A percentile compares a stretch with the other conserved stretches of the same genome.
These are phyloP conservation scores for Papiliotrema nemorosa DNA, from an alignment of 1,284 basidiomycete species.

Conservation along the genomic window DNA sequence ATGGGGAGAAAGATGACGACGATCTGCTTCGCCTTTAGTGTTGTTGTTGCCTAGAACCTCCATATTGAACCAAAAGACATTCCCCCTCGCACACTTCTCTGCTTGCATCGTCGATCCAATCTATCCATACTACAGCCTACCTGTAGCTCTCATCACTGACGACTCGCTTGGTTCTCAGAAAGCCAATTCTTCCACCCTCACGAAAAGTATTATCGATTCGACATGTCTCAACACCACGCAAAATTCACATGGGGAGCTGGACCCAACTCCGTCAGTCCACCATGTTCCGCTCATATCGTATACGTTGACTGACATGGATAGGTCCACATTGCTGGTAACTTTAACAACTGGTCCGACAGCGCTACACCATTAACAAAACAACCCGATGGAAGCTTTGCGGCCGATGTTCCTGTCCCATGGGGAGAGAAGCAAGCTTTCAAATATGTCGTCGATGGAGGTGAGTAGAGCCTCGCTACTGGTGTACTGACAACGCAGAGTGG, in stretches of 20 bases:
- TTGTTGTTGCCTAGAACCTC: no score
- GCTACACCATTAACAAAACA: slow-evolving; percentile 40
- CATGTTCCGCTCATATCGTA: background rate
- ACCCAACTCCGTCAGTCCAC: slow-evolving; percentile 35
- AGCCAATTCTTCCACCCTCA: background rate
- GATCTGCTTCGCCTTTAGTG: no score
- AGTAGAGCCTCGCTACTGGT: slow-evolving; percentile 2
- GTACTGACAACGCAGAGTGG: slow-evolving; percentile 33
- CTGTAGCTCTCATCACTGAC: no score
- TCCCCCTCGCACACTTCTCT: no score
- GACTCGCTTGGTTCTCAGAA: background rate
- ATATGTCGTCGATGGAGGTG: slow-evolving; percentile 49
- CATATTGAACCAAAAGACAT: no score
- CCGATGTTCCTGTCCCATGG: slow-evolving; percentile 36
- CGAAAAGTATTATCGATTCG: no score
- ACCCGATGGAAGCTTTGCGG: slow-evolving; percentile 38
- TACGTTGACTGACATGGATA: slow-evolving; percentile 9
- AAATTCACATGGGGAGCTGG: slow-evolving; percentile 46
- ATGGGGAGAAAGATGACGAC: no score
- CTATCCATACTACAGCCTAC: no score
- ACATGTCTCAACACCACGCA: slow-evolving; percentile 29
- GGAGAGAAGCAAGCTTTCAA: slow-evolving; percentile 50
- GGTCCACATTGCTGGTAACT: slow-evolving; percentile 47
- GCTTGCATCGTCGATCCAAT: no score
- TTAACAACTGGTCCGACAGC: slow-evolving; percentile 47